Conservation (phyloP, 345 rosid species). For the Camelina hispida region DNA sequence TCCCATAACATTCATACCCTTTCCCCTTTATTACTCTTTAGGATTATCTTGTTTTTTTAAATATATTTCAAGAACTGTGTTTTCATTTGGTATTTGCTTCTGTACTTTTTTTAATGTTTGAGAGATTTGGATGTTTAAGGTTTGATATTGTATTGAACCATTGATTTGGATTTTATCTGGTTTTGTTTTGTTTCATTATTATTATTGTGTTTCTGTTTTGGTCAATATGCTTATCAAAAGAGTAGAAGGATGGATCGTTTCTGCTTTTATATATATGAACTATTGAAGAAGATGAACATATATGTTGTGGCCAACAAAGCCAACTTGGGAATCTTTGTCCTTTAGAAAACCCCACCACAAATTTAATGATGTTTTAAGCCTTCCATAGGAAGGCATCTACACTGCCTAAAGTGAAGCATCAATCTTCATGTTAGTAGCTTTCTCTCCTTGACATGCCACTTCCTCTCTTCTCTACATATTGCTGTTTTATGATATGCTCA, state of each 20-base stretch:
- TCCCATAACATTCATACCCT: background rate
- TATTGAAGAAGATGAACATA: slow-evolving; percentile 22
- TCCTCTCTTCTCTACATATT: slow-evolving; percentile 29
- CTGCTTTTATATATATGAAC: slow-evolving; percentile 10
- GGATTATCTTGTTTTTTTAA: background rate
- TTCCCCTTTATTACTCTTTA: background rate
- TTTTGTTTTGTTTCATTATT: background rate
- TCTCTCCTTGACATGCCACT: slow-evolving; percentile 9
- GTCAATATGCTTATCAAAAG: background rate
- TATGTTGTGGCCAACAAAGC: slow-evolving; percentile 21
- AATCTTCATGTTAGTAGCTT: slow-evolving; percentile 36
- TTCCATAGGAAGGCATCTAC: slow-evolving; percentile 15
- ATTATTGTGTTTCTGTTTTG: background rate
- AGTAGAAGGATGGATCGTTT: no score
- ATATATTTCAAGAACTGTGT: background rate
- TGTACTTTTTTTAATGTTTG: no score
- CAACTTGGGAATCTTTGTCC: background rate
- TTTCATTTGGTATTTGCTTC: background rate
- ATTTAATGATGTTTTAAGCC: background rate
- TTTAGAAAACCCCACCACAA: slow-evolving; percentile 5
- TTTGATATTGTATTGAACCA: background rate
- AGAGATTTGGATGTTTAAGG: no score
- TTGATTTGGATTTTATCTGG: slow-evolving; percentile 8
- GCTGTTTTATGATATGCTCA: no score
- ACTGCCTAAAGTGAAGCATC: slow-evolving; percentile 25